Evolutionary conservation across 768 basidiomycete genomes (phyloP), one percentile per base, ranked within the genome.

Genomic region (Tremella mesenterica): DNA sequence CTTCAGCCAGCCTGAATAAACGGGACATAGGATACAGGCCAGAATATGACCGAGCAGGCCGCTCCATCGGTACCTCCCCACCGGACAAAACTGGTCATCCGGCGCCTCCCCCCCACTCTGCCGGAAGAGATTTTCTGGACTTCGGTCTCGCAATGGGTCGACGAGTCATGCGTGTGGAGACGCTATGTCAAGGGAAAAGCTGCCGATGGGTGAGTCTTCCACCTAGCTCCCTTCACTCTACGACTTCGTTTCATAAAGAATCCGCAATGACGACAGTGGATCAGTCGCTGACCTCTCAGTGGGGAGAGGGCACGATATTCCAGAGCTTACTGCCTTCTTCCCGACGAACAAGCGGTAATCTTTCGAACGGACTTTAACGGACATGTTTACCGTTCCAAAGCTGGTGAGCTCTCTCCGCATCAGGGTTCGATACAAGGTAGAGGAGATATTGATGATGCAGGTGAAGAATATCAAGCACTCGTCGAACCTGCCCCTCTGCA

Each of bases 401-500:
- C 85, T 57, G 93, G 93, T 89, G 56, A 33, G 82, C 52, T n/a
- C 27, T 12, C n/a, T n/a, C n/a, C n/a, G n/a, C n/a, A n/a, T n/a
- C n/a, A n/a, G n/a, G n/a, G n/a, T n/a, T n/a, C n/a, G n/a, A n/a
- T n/a, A n/a, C n/a, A n/a, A n/a, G n/a, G n/a, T n/a, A n/a, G n/a
- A n/a, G n/a, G n/a, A n/a, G n/a, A n/a, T n/a, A n/a, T 18, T 28
- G 21, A 41, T 30, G 38, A 39, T 10, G n/a, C 33, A 93, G 93
- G 93, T 14, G 85, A 84, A 63, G 88, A 93, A 69, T 87, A 83
- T 1, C 79, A 84, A 45, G 91, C 88, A 1, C 77, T 95, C 3
- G 90, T 99, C 6, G 93, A 99, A 73, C 96, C 86, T 65, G 86
- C 95, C 0, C 89, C 91, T 4, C 88, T 85, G 58, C 91, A 90